Base-by-base conservation (phyloP, 257 asterid genomes). In the Gardenia jasminoides region DNA sequence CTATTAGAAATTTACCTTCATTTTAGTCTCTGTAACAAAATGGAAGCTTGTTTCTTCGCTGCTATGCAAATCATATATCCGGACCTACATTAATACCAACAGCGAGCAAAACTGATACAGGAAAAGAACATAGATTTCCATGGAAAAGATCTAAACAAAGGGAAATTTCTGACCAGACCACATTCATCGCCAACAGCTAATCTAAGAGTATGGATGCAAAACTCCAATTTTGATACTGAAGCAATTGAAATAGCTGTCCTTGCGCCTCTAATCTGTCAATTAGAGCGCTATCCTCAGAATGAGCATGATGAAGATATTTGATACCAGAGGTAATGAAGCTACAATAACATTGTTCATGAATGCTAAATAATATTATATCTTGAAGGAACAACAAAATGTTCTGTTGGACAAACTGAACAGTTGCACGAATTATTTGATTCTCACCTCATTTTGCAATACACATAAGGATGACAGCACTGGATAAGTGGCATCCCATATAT, bases 401-500 rank as follows among this genome's bases (percentile, higher is more conserved):
- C 43, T 48, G n/a, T 62, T 31, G 36, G 36, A 82, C 13, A 31
- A 46, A 54, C 46, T 71, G 3, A 44, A 22, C 52, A 64, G 79
- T 44, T 67, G 44, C 48, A 52, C 28, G 67, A 48, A 54, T 80
- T 67, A 64, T 26, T 64, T 24, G 58, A 12, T 58, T 79, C 83
- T 81, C 80, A 93, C 98, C 98, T 88, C 89, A 75, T 81, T 77
- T 83, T 84, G 83, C 79, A 89, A 85, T 72, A 84, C 83, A 83
- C 86, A 90, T 67, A 92, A 84, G 84, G 84, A 89, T 43, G 88
- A 82, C 62, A 92, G 84, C 77, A 92, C 95, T 67, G 97, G 96
- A 88, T 84, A 78, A 70, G 97, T 94, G 82, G 91, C 94, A 89
- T 92, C 95, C 98, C 98, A 94, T 79, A 94, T 84, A 80, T 88